phyloP scores from a whole-genome alignment of 768 basidiomycete species.

The Suillus tomentosus region DNA sequence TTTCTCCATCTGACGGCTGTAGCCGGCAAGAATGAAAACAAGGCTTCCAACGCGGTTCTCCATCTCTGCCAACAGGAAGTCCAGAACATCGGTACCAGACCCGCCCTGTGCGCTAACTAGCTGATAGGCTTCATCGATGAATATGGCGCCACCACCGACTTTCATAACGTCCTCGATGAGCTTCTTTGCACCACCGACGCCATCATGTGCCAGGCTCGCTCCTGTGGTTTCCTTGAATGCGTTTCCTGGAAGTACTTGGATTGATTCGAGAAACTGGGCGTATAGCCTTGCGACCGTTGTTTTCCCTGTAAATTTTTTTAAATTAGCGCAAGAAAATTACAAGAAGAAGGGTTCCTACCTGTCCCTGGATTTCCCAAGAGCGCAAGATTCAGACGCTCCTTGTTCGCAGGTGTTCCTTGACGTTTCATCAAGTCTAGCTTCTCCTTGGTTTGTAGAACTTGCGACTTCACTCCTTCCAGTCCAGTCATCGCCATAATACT shows the following conservation, averaged over 20 bases:
- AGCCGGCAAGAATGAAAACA: slow-evolving; percentile 68
- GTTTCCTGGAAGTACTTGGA: slow-evolving; percentile 48
- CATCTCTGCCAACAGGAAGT: slow-evolving; percentile 68
- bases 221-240: slow-evolving; percentile 61
- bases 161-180: slow-evolving; percentile 45
- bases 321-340: not conserved
- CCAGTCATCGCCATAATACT: slow-evolving; percentile 62
- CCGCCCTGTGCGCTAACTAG: slow-evolving; percentile 46
- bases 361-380: slow-evolving; percentile 73
- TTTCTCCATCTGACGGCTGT: slow-evolving; percentile 65
- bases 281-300: slow-evolving; percentile 65
- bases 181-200: slow-evolving; percentile 49
- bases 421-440: slow-evolving; percentile 50
- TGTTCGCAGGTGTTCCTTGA: slow-evolving; percentile 46
- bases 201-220: slow-evolving; percentile 52
- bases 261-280: slow-evolving; percentile 54
- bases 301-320: slow-evolving; percentile 44
- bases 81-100: slow-evolving; percentile 55
- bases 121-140: slow-evolving; percentile 70
- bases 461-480: slow-evolving; percentile 55
- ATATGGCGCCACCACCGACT: slow-evolving; percentile 59
- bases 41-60: slow-evolving; percentile 60
- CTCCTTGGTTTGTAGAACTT: slow-evolving; percentile 52
- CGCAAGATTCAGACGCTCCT: slow-evolving; percentile 55
- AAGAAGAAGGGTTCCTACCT: slow-evolving; percentile 38